Conservation (phyloP, 2,329 filamentous ascomycete species). For the Colletotrichum aenigma region DNA sequence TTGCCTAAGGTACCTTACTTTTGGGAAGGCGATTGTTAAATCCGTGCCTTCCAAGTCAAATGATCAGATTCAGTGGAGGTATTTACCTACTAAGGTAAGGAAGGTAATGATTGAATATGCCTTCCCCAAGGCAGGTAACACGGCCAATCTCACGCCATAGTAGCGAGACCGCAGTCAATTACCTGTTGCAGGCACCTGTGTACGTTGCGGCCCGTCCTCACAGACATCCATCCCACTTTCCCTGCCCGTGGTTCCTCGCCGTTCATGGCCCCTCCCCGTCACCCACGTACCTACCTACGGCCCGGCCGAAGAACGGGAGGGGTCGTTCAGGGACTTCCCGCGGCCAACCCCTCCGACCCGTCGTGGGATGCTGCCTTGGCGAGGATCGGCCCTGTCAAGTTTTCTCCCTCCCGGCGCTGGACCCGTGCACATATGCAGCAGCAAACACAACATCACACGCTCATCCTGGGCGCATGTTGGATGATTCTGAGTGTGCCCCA, state of each 20-base stretch:
- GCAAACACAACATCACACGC: background rate
- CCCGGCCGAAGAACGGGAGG: constrained; percentile 3
- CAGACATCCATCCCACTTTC: background rate
- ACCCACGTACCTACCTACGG: background rate
- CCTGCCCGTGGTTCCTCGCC: background rate
- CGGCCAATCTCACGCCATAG: background rate
- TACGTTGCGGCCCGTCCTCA: background rate
- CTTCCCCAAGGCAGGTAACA: background rate
- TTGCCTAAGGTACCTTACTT: background rate
- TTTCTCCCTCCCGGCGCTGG: background rate
- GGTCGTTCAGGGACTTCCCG: constrained; percentile 5
- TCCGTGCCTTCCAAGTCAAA: background rate
- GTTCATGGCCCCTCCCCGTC: background rate
- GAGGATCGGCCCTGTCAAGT: background rate
- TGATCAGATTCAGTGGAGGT: background rate
- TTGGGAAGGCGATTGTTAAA: background rate
- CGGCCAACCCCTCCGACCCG: constrained; percentile 4
- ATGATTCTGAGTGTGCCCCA: background rate
- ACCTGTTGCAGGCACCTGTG: background rate
- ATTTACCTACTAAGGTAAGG: background rate
- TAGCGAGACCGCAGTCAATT: background rate
- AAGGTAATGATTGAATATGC: background rate
- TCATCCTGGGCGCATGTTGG: background rate
- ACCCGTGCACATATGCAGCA: background rate
- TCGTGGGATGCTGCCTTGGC: background rate